Base-by-base conservation (phyloP, 2,329 filamentous ascomycete species). In the Colletotrichum cordylinicola region DNA sequence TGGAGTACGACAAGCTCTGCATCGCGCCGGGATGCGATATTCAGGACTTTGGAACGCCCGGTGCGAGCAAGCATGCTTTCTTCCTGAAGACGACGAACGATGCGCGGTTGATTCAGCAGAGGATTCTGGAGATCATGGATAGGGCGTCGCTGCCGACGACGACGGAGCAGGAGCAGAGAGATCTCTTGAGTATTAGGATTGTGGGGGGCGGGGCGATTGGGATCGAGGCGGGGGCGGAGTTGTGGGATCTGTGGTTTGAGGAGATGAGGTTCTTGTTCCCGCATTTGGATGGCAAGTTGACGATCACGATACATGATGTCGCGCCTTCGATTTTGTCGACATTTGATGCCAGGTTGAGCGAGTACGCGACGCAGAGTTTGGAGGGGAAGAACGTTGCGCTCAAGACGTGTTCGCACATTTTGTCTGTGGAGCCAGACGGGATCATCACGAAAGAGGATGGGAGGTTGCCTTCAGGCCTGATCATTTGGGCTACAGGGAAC, bases 111-210 rank as follows among this genome's bases (percentile, higher is more conserved):
- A 99, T 99, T 84, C 95, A 98, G 83, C 98, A 96, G 90, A 96
- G 95, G 86, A 98, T 99, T 86, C 98, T 99, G 96, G 97, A 99
- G 88, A 98, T 97, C 85, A 96, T 98, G 80, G 97, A 99, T 88
- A 98, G 96, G 43, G 97, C 97, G 1, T 68, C 70, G 96, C 95
- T 78, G 98, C 99, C 93, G 98, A 98, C 91, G 96, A 95, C 83
- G 96, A 98, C 88, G 89, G 95, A 97, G 79, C 97, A 98, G 87
- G 89, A 98, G 83, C 94, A 98, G 88, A 95, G 96, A 79, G 92
- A 75, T 8, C 16, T 99, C 81, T 91, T 99, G 84, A 96, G 98
- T 90, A 98, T 98, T 96, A 96, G 99, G 69, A 96, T 96, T 61
- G 94, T 96, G 66, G 94, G 96, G 80, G 96, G 96, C 87, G 96